Evolutionary conservation across 2,329 filamentous ascomycete species (phyloP).

Genomic region (Mariannaea elegans): DNA sequence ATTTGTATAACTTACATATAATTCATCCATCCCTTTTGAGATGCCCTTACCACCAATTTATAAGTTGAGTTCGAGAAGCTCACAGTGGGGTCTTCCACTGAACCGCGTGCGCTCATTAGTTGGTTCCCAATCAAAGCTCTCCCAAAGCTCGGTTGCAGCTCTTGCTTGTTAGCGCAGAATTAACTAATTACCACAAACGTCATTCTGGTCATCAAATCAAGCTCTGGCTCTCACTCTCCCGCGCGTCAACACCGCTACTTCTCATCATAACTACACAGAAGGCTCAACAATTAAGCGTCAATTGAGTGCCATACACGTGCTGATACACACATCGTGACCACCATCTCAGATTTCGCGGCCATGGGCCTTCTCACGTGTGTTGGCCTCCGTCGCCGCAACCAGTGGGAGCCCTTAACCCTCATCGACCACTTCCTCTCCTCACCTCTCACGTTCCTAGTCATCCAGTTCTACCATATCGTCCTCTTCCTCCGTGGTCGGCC

Average conservation of each 20-base stretch:
- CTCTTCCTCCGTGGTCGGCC: slow-evolving; percentile 74
- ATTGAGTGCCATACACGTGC: too few relatives aligned
- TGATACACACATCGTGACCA: not conserved
- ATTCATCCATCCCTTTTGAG: too few relatives aligned
- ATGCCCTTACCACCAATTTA: too few relatives aligned
- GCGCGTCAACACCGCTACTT: slow-evolving; percentile 14
- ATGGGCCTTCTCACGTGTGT: slow-evolving; percentile 58
- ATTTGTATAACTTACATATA: too few relatives aligned
- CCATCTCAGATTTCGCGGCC: not conserved
- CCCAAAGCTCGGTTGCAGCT: slow-evolving; percentile 28
- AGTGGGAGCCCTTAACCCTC: slow-evolving; percentile 61
- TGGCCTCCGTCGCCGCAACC: slow-evolving; percentile 56
- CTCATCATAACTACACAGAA: slow-evolving; percentile 3
- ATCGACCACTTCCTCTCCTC: slow-evolving; percentile 73
- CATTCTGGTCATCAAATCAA: too few relatives aligned
- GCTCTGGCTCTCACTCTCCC: not conserved
- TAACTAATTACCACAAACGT: slow-evolving; percentile 24
- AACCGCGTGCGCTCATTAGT: slow-evolving; percentile 24
- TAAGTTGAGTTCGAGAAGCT: too few relatives aligned
- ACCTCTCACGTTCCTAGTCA: slow-evolving; percentile 71
- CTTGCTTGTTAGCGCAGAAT: too few relatives aligned
- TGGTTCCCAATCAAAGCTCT: slow-evolving; percentile 18
- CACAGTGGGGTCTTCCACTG: slow-evolving; percentile 15
- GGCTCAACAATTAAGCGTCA: not conserved
- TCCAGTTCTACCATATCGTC: slow-evolving; percentile 70